These are phyloP conservation scores for Talaromyces adpressus DNA, from an alignment of 495 filamentous ascomycete species.

Conservation along the genomic window DNA sequence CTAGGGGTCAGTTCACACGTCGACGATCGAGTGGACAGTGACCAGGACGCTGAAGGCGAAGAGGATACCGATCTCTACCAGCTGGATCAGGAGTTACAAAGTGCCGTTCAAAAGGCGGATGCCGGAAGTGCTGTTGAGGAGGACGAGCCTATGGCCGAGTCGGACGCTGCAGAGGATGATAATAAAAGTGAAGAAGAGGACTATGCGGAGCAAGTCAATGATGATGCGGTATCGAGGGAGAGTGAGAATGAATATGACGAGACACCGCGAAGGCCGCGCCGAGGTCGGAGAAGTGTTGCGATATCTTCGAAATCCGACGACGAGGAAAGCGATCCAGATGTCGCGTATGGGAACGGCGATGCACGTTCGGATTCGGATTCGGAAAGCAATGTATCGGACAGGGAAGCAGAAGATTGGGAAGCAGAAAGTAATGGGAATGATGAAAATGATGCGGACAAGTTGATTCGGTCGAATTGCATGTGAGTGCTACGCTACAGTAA, in stretches of 20 bases:
- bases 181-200: conserved; percentile 20
- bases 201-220: conserved; percentile 27
- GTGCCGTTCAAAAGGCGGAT: conserved; percentile 49
- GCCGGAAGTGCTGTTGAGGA: conserved; percentile 41
- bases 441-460: conserved; percentile 58
- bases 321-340: conserved; percentile 34
- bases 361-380: conserved; percentile 45
- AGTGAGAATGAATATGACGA: conserved; percentile 37
- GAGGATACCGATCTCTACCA: conserved; percentile 41
- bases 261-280: conserved; percentile 20
- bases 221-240: conserved; percentile 30
- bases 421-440: conserved; percentile 55
- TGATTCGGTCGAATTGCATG: conserved; percentile 56
- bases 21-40: conserved; percentile 35
- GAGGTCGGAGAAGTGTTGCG: conserved; percentile 16
- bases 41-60: conserved; percentile 48
- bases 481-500: conserved; percentile 40
- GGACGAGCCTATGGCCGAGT: conserved; percentile 26
- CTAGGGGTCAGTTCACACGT: conserved; percentile 26
- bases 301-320: conserved; percentile 13
- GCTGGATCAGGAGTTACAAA: conserved; percentile 40
- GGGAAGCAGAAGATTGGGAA: conserved; percentile 59
- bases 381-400: conserved; percentile 60
- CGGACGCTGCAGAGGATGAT: conserved; percentile 18
- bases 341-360: conserved; percentile 33